These are phyloP conservation scores for Kurtzmaniella quercitrusa DNA, from an alignment of 1,139 yeast species.

Conservation along the genomic window DNA sequence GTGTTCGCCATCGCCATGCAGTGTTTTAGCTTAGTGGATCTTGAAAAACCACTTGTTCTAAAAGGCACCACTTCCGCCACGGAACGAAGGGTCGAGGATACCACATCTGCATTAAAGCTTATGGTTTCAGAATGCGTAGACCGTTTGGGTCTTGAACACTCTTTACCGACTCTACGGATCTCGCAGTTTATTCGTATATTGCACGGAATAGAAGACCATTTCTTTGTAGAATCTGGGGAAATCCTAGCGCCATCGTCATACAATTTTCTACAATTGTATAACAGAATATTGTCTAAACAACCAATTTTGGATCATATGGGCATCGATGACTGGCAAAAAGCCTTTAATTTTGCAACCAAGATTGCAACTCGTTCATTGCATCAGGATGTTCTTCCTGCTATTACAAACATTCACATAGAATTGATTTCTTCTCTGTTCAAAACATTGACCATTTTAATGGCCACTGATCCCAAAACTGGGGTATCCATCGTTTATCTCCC, in stretches of 20 bases:
- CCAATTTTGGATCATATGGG: constrained; percentile 39
- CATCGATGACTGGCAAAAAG: constrained; percentile 24
- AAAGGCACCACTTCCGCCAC: constrained; percentile 19
- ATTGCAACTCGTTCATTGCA: constrained; percentile 10
- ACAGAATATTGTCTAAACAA: constrained; percentile 22
- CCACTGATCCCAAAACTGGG: constrained; percentile 18
- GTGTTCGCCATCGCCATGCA: constrained; percentile 1
- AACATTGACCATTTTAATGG: constrained; percentile 21
- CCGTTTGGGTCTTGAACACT: not conserved
- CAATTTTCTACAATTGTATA: constrained; percentile 28
- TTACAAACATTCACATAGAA: constrained; percentile 6
- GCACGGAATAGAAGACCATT: constrained; percentile 17
- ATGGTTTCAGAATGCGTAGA: not conserved
- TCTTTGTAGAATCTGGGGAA: constrained; percentile 11
- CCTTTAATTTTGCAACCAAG: constrained; percentile 21
- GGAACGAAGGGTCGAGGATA: not conserved
- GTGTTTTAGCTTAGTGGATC: constrained; percentile 35
- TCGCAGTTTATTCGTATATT: constrained; percentile 17
- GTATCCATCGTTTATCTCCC: constrained; percentile 20
- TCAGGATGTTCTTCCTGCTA: not conserved
- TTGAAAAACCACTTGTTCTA: constrained; percentile 34
- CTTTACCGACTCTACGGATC: not conserved
- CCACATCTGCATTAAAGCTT: not conserved
- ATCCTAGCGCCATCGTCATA: constrained; percentile 31
- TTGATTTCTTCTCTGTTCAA: constrained; percentile 24